phyloP scores from a whole-genome alignment of 345 rosid species.

The Rhodamnia rubescens region DNA sequence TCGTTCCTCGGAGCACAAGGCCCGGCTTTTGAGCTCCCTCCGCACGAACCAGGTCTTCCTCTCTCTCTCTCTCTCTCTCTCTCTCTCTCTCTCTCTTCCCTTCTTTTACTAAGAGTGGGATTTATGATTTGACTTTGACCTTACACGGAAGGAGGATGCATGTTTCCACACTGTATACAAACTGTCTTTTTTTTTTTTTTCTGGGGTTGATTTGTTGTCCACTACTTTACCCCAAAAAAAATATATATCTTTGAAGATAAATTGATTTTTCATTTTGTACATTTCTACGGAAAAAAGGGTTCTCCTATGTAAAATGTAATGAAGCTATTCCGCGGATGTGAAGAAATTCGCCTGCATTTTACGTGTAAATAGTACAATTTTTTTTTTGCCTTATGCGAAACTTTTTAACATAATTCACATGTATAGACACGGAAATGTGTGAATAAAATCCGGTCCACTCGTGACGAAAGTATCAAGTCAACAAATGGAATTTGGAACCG shows the following conservation, averaged over 20 bases:
- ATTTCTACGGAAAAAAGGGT: background rate
- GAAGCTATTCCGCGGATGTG: background rate
- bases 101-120: background rate
- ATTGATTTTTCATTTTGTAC: background rate
- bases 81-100: background rate
- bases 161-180: background rate
- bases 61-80: background rate
- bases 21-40: constrained; percentile 48
- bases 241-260: background rate
- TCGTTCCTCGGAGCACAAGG: constrained; percentile 33
- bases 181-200: background rate
- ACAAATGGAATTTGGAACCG: too few relatives aligned
- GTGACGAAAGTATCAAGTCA: too few relatives aligned
- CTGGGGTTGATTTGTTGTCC: background rate
- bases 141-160: background rate
- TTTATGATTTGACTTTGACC: background rate
- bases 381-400: background rate
- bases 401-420: background rate
- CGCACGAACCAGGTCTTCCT: constrained; percentile 39
- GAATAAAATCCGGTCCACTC: too few relatives aligned
- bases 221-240: background rate
- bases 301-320: background rate
- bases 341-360: background rate
- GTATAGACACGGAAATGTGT: background rate
- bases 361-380: background rate